phyloP scores from a whole-genome alignment of 768 basidiomycete species.

The Leccinum boreale region DNA sequence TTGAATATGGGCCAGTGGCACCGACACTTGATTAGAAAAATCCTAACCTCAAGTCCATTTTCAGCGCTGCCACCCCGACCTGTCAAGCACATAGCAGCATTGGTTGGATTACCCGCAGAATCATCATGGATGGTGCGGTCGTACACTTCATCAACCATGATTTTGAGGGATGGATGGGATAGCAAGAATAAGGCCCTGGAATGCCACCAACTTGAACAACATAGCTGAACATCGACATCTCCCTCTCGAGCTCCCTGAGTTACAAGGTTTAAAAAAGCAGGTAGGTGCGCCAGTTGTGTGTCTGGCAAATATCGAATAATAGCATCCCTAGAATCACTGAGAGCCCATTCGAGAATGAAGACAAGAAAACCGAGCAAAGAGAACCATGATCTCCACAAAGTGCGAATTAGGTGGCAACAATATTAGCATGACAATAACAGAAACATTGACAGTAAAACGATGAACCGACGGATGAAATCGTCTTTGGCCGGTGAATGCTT shows the following conservation, averaged over 20 bases:
- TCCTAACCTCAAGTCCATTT: background rate
- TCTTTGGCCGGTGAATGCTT: background rate
- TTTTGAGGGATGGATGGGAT: background rate
- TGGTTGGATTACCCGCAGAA: background rate
- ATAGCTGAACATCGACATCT: background rate
- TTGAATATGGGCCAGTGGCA: background rate
- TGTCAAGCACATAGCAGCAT: background rate
- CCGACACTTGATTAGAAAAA: background rate
- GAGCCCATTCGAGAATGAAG: background rate
- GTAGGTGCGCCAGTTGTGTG: background rate
- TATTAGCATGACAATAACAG: constrained; percentile 4
- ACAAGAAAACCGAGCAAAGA: background rate
- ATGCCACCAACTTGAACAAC: background rate
- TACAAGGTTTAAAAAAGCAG: background rate
- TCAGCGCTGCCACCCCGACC: background rate
- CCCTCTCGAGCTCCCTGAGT: background rate
- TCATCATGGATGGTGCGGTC: background rate
- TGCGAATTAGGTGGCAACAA: background rate
- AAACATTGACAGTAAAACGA: background rate
- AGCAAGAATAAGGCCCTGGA: background rate
- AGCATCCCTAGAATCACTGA: background rate
- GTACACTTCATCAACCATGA: background rate
- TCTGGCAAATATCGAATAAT: background rate
- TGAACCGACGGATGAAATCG: background rate
- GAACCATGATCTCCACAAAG: background rate